phyloP scores from a whole-genome alignment of 306 rosid genomes.

The Chamaecrista fasciculata region DNA sequence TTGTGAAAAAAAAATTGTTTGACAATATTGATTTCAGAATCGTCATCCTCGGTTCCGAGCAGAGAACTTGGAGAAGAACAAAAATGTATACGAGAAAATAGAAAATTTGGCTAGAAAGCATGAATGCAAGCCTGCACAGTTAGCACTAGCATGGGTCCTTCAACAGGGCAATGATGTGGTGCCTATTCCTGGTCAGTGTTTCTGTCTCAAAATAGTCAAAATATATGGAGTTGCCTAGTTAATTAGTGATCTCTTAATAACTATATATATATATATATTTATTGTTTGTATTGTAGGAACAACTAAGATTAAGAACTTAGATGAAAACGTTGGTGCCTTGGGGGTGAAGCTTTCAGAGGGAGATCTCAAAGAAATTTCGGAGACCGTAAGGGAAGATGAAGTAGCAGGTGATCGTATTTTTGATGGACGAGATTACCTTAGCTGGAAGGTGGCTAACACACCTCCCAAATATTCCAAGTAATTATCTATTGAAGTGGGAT shows the following conservation, averaged over 20 bases:
- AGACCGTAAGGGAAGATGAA: neutral
- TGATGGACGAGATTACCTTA: neutral
- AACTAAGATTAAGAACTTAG: conserved; percentile 1
- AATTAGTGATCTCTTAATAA: no score
- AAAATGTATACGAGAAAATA: conserved; percentile 37
- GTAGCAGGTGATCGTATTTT: neutral
- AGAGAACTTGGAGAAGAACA: conserved; percentile 52
- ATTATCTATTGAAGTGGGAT: no score
- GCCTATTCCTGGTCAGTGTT: conserved; percentile 41
- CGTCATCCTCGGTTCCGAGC: conserved; percentile 54
- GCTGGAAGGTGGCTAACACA: neutral
- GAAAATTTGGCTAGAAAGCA: conserved; percentile 53
- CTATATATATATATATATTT: no score
- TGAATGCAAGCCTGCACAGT: conserved; percentile 49
- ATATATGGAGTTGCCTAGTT: no score
- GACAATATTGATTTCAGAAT: conserved; percentile 39
- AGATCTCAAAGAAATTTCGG: neutral
- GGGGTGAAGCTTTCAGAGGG: neutral
- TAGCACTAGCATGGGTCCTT: conserved; percentile 76
- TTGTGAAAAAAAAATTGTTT: no score
- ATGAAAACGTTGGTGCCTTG: neutral
- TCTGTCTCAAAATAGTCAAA: no score
- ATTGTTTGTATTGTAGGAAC: neutral
- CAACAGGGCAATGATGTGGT: conserved; percentile 60
- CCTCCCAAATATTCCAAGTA: no score